These are phyloP conservation scores for Condylostoma magnum DNA, from an alignment of 169 alveolate species.

Conservation along the genomic window DNA sequence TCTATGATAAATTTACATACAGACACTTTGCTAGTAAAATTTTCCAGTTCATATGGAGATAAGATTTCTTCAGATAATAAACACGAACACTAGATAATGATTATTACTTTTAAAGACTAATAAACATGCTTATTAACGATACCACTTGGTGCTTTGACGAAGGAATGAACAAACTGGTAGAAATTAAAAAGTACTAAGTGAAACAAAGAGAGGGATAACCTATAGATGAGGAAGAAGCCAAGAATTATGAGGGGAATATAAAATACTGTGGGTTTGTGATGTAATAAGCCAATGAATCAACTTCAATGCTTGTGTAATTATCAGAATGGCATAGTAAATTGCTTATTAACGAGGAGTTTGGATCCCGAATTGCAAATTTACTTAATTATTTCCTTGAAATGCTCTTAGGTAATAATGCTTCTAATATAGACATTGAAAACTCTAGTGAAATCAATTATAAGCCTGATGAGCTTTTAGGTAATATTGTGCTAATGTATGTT, in stretches of 20 bases:
- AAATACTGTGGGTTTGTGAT: slow-evolving; percentile 2
- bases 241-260: neutral
- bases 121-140: slow-evolving; percentile 16
- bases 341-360: slow-evolving; percentile 40
- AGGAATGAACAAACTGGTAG: neutral
- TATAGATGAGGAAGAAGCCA: slow-evolving; percentile 1
- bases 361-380: slow-evolving; percentile 50
- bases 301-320: neutral
- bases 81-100: neutral
- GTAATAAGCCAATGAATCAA: slow-evolving; percentile 16
- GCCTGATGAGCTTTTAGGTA: slow-evolving; percentile 53
- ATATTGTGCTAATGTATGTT: slow-evolving; percentile 48
- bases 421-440: slow-evolving; percentile 63
- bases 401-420: slow-evolving; percentile 53
- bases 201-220: neutral
- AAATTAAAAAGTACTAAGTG: neutral
- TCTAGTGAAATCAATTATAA: slow-evolving; percentile 60
- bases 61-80: neutral
- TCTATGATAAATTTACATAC: slow-evolving; percentile 24
- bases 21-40: slow-evolving; percentile 23
- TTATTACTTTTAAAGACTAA: neutral
- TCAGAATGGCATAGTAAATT: slow-evolving; percentile 13
- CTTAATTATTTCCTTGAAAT: slow-evolving; percentile 57
- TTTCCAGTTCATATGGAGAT: neutral
- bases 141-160: slow-evolving; percentile 16